phyloP scores from a whole-genome alignment of 257 asterid genomes.

The Ilex aquifolium region DNA sequence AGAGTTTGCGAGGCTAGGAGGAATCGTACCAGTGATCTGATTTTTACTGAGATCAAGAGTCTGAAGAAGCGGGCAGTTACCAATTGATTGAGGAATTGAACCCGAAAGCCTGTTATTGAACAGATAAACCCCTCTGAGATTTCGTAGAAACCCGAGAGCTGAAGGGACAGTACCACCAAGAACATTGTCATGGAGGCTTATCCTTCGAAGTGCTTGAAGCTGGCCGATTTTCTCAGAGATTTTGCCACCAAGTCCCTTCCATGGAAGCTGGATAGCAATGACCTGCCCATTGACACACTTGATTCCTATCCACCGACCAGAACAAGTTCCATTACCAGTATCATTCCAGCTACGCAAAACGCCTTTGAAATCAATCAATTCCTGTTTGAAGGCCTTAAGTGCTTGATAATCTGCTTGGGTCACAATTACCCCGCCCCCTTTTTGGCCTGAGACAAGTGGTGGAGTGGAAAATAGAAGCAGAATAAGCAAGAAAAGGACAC shows the following conservation, averaged over 20 bases:
- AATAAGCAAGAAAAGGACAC: constrained; percentile 13
- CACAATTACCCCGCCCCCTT: constrained; percentile 40
- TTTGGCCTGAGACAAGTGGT: constrained; percentile 23
- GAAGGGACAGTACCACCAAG: constrained; percentile 60
- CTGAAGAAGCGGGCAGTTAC: constrained; percentile 56
- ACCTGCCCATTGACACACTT: constrained; percentile 69
- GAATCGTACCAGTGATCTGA: constrained; percentile 44
- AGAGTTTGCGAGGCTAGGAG: constrained; percentile 51
- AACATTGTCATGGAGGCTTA: constrained; percentile 78
- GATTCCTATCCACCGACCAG: constrained; percentile 75
- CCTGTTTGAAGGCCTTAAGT: constrained; percentile 36
- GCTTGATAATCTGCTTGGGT: constrained; percentile 45
- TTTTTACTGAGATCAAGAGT: constrained; percentile 83
- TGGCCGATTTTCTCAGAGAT: constrained; percentile 70
- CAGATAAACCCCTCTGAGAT: constrained; percentile 73
- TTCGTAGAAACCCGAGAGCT: constrained; percentile 50
- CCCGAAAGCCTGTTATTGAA: constrained; percentile 85
- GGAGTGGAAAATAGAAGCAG: constrained; percentile 21
- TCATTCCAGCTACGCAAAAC: constrained; percentile 69
- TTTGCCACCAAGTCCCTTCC: constrained; percentile 63
- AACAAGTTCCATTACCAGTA: constrained; percentile 51
- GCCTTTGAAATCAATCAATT: constrained; percentile 43
- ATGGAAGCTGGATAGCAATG: constrained; percentile 66
- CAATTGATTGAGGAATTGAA: constrained; percentile 54
- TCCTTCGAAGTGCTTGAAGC: constrained; percentile 60